These are phyloP conservation scores for Pneumocystis murina DNA, from an alignment of 1,139 yeast species.

Conservation along the genomic window DNA sequence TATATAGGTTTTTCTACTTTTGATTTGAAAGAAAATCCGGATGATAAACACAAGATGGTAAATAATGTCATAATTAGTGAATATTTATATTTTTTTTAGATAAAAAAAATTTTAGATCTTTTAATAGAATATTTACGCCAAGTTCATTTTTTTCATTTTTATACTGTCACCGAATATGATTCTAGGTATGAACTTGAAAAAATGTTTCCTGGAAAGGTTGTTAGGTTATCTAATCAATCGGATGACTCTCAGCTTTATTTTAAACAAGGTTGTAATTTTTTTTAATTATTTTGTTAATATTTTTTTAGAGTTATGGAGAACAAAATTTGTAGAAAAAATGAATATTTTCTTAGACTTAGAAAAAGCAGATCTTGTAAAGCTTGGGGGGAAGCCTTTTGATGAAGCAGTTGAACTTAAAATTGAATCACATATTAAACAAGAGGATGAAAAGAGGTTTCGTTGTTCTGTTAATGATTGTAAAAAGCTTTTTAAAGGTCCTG, in stretches of 20 bases:
- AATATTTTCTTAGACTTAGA: constrained; percentile 11
- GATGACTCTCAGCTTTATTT: not conserved
- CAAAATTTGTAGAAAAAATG: constrained; percentile 7
- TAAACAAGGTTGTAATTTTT: not conserved
- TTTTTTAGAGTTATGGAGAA: not conserved
- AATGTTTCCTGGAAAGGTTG: constrained; percentile 12
- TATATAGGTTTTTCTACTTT: not conserved
- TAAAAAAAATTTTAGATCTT: constrained; percentile 12
- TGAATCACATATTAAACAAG: constrained; percentile 11
- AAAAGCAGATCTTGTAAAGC: constrained; percentile 10
- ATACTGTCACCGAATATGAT: constrained; percentile 13
- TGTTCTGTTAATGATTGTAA: constrained; percentile 16
- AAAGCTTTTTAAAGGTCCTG: constrained; percentile 16
- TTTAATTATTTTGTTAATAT: not conserved
- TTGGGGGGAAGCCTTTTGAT: constrained; percentile 14
- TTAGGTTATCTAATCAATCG: constrained; percentile 7
- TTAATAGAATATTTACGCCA: constrained; percentile 14
- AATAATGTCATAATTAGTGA: not conserved
- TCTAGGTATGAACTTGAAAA: constrained; percentile 13
- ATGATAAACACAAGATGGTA: not conserved
- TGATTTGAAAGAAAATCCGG: not conserved
- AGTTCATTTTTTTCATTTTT: constrained; percentile 15
- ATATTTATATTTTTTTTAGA: not conserved
- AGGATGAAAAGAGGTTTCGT: constrained; percentile 15
- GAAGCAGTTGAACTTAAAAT: constrained; percentile 10